A percentile compares a stretch with the other conserved stretches of the same genome.
Evolutionary conservation across 495 filamentous ascomycete species (phyloP).

Genomic region (Penicillium cinerascens): DNA sequence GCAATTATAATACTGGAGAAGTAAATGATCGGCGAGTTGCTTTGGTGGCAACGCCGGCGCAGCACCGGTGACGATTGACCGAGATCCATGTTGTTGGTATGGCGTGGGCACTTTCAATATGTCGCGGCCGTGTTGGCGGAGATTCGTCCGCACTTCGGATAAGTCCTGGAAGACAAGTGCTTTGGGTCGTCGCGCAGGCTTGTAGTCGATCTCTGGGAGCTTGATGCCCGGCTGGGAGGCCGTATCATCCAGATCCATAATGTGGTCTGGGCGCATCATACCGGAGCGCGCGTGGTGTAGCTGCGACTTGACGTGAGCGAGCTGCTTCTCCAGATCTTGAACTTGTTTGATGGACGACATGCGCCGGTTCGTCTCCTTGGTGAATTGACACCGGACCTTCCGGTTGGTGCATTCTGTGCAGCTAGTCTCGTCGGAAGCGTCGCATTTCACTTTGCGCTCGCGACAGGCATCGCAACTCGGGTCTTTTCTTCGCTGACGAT

Average conservation of each 20-base stretch:
- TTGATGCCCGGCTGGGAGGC: conserved; percentile 57
- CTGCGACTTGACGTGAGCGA: conserved; percentile 69
- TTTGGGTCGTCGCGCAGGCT: conserved; percentile 57
- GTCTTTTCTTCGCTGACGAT: conserved; percentile 91
- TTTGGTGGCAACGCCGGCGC: conserved; percentile 68
- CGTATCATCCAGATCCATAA: conserved; percentile 61
- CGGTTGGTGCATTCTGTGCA: conserved; percentile 96
- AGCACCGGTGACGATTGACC: conserved; percentile 49
- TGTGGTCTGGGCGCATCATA: conserved; percentile 33
- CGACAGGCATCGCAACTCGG: conserved; percentile 97
- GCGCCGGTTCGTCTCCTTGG: conserved; percentile 95
- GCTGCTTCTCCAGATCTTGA: conserved; percentile 92
- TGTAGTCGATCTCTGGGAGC: conserved; percentile 66
- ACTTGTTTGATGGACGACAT: conserved; percentile 99
- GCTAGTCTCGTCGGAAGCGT: conserved; percentile 91
- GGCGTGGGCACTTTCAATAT: conserved; percentile 79
- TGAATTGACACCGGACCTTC: conserved; percentile 96
- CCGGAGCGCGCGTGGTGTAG: conserved; percentile 64
- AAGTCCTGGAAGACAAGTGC: conserved; percentile 63
- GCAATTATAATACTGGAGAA: conserved; percentile 69
- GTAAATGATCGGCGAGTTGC: conserved; percentile 66
- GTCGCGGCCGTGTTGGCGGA: conserved; percentile 70
- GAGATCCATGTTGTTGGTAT: conserved; percentile 55
- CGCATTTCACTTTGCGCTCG: conserved; percentile 98
- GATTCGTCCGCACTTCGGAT: conserved; percentile 64